phyloP scores from a whole-genome alignment of 2,329 filamentous ascomycete genomes.

The Septoria linicola region DNA sequence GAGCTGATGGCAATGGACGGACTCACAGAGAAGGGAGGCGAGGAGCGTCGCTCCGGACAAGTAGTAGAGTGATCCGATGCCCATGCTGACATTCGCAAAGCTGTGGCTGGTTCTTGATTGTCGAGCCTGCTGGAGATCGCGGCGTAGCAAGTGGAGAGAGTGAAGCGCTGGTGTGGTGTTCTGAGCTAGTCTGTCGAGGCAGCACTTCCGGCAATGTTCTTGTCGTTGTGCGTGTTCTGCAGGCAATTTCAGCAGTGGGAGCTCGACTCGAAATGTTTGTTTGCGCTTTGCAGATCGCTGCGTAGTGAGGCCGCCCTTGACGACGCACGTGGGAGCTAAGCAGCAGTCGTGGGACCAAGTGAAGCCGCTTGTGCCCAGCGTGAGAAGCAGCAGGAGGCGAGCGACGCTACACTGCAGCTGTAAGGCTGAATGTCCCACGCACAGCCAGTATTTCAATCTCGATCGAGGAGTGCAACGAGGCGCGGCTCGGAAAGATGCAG shows the following conservation, averaged over 20 bases:
- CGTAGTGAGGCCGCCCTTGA: constrained; percentile 5
- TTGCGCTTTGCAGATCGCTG: background rate
- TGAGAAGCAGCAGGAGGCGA: background rate
- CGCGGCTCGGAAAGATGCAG: no score
- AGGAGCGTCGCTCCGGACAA: constrained; percentile 25
- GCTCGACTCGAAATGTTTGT: constrained; percentile 4
- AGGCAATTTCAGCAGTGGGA: no score
- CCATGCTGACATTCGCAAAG: constrained; percentile 26
- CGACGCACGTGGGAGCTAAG: background rate
- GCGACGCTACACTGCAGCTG: no score
- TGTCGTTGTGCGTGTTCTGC: no score
- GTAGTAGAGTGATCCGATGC: constrained; percentile 35
- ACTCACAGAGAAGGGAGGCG: constrained; percentile 12
- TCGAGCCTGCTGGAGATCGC: background rate
- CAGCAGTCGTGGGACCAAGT: constrained; percentile 4
- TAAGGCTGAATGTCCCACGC: no score
- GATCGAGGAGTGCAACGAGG: no score
- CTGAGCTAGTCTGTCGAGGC: no score
- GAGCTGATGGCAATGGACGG: background rate
- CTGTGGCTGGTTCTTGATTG: no score
- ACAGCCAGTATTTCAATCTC: no score
- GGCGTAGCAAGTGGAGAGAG: background rate
- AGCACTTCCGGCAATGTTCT: no score
- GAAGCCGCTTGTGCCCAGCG: background rate
- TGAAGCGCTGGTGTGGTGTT: no score